A percentile compares a stretch with the other conserved stretches of the same genome.
Conservation (phyloP, 2,329 filamentous ascomycete species). For the Talaromyces sp. region DNA sequence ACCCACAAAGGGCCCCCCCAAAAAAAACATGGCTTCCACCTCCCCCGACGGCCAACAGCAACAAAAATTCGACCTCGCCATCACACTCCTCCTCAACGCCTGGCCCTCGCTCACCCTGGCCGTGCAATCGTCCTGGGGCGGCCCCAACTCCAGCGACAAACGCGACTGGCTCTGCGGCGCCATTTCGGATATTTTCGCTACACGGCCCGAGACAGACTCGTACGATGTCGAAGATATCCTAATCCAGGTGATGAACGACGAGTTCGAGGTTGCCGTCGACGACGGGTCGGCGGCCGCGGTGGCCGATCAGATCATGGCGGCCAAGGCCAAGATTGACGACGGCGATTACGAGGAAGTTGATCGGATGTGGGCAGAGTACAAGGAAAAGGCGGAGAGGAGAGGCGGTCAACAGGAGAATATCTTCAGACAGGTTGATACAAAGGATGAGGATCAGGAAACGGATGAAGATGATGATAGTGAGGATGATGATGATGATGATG, state of each 20-base stretch:
- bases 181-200: conserved; percentile 70
- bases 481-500: conserved; percentile 48
- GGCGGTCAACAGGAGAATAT: conserved; percentile 26
- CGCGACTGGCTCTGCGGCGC: conserved; percentile 94
- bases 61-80: conserved; percentile 72
- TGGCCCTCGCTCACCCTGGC: conserved; percentile 88
- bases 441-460: conserved; percentile 55
- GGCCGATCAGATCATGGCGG: conserved; percentile 65
- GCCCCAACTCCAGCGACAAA: conserved; percentile 76
- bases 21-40: conserved; percentile 7
- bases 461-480: conserved; percentile 61
- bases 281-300: conserved; percentile 78
- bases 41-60: background rate
- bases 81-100: conserved; percentile 77
- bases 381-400: conserved; percentile 34
- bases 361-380: conserved; percentile 50
- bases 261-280: conserved; percentile 90
- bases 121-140: conserved; percentile 83
- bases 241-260: conserved; percentile 87
- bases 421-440: conserved; percentile 34
- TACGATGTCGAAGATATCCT: conserved; percentile 81
- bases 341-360: conserved; percentile 50
- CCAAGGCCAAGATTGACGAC: conserved; percentile 63
- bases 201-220: conserved; percentile 60
- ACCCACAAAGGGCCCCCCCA: background rate